These are phyloP conservation scores for Hypoxylon lienhwacheense DNA, from an alignment of 495 filamentous ascomycete genomes.

Conservation along the genomic window DNA sequence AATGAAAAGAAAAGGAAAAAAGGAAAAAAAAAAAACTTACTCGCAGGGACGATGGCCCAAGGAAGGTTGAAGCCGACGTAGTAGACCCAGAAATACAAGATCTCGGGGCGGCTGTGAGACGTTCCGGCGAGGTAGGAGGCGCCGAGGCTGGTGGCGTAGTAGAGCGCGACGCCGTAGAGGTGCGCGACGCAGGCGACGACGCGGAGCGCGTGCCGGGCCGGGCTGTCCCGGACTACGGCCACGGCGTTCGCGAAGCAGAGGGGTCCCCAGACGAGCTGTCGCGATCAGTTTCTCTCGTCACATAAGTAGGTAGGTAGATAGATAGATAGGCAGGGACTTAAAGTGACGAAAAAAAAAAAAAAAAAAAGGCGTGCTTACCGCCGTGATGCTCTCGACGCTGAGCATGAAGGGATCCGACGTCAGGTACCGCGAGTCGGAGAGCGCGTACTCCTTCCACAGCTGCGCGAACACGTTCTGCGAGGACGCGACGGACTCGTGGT, in stretches of 20 bases:
- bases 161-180: slow-evolving; percentile 82
- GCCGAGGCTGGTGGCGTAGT: slow-evolving; percentile 78
- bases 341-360: too few relatives aligned
- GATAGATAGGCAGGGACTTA: too few relatives aligned
- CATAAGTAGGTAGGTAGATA: background rate
- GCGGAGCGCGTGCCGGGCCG: slow-evolving; percentile 71
- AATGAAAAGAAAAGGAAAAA: too few relatives aligned
- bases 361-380: slow-evolving; percentile 60
- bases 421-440: slow-evolving; percentile 82
- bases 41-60: slow-evolving; percentile 77
- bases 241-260: slow-evolving; percentile 70
- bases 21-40: slow-evolving; percentile 33
- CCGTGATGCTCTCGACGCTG: slow-evolving; percentile 81
- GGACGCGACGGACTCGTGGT: slow-evolving; percentile 54
- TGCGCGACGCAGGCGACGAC: slow-evolving; percentile 74
- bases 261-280: slow-evolving; percentile 70
- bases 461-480: slow-evolving; percentile 65
- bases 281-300: slow-evolving; percentile 2
- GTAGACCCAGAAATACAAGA: slow-evolving; percentile 85
- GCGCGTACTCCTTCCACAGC: slow-evolving; percentile 86
- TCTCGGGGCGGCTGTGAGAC: slow-evolving; percentile 73
- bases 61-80: slow-evolving; percentile 84
- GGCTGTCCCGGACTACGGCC: slow-evolving; percentile 57
- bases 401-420: slow-evolving; percentile 78
- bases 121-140: slow-evolving; percentile 60